A percentile compares a stretch with the other conserved stretches of the same genome.
Evolutionary conservation across 2,329 filamentous ascomycete species (phyloP).

Genomic region (Sporothrix phasma): DNA sequence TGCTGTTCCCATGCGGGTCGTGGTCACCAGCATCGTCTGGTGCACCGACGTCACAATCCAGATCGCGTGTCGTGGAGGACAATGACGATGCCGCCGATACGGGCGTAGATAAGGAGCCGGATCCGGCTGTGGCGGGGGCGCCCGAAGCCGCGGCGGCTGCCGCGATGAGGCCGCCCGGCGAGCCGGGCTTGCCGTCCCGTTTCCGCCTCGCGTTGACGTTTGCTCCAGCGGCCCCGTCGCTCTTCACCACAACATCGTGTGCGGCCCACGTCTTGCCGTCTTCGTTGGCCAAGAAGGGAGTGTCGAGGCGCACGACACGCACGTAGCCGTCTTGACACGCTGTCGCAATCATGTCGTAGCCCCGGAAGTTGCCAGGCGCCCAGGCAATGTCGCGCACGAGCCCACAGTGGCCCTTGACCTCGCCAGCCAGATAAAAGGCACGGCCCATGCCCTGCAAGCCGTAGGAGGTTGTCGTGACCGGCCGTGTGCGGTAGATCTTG

Average conservation of each 20-base stretch:
- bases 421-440: slow-evolving; percentile 76
- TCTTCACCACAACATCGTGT: slow-evolving; percentile 33
- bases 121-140: neutral
- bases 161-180: neutral
- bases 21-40: neutral
- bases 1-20: slow-evolving; percentile 6
- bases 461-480: slow-evolving; percentile 42
- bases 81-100: slow-evolving; percentile 13
- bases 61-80: slow-evolving; percentile 12
- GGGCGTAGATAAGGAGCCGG: slow-evolving; percentile 6
- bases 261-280: slow-evolving; percentile 43
- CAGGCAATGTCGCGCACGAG: slow-evolving; percentile 83
- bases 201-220: neutral
- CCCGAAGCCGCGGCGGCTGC: slow-evolving; percentile 3
- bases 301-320: slow-evolving; percentile 74
- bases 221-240: slow-evolving; percentile 34
- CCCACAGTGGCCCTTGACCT: slow-evolving; percentile 61
- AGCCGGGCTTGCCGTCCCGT: neutral
- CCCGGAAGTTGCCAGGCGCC: slow-evolving; percentile 83
- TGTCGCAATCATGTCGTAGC: slow-evolving; percentile 83
- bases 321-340: slow-evolving; percentile 88
- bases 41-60: neutral
- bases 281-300: slow-evolving; percentile 37
- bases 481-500: slow-evolving; percentile 68
- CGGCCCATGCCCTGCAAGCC: slow-evolving; percentile 50